A percentile compares a stretch with the other conserved stretches of the same genome.
phyloP scores from a whole-genome alignment of 2,329 filamentous ascomycete species.

The Xylaria sp. region DNA sequence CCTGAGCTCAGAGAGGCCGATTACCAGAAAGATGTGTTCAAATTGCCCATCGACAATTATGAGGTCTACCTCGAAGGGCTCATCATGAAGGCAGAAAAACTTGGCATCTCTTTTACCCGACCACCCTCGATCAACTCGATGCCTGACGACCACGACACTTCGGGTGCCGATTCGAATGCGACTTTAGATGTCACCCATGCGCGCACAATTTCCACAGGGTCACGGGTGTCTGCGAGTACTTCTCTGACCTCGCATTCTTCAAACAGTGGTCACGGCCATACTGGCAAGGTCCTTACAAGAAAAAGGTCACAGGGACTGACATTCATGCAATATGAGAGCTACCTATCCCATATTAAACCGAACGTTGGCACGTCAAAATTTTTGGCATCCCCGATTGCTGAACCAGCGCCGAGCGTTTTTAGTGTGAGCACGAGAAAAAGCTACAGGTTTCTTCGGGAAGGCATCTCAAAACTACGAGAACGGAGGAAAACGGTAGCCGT shows the following conservation, averaged over 20 bases:
- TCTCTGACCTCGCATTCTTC: conserved; percentile 57
- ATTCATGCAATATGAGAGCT: conserved; percentile 64
- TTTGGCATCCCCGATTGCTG: conserved; percentile 47
- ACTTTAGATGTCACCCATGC: conserved; percentile 56
- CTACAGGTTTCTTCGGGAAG: conserved; percentile 58
- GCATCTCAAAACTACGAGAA: conserved; percentile 57
- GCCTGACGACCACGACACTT: conserved; percentile 51
- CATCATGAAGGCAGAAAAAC: conserved; percentile 48
- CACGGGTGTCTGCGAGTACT: conserved; percentile 54
- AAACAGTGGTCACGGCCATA: conserved; percentile 46
- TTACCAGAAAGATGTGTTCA: conserved; percentile 47
- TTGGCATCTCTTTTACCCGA: conserved; percentile 51
- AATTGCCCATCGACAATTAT: conserved; percentile 38
- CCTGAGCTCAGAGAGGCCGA: conserved; percentile 48
- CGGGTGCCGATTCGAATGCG: conserved; percentile 55
- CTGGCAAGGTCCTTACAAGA: conserved; percentile 44
- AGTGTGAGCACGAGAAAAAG: conserved; percentile 58
- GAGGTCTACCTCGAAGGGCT: conserved; percentile 48
- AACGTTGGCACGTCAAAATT: conserved; percentile 57
- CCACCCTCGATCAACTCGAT: conserved; percentile 45
- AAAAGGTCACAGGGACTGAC: conserved; percentile 54
- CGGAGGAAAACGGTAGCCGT: conserved; percentile 52
- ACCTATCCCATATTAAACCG: conserved; percentile 58
- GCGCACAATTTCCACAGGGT: conserved; percentile 58
- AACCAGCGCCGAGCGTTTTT: conserved; percentile 55